Base-by-base conservation (phyloP, 75 land plant genomes). In the Sequoia sempervirens region DNA sequence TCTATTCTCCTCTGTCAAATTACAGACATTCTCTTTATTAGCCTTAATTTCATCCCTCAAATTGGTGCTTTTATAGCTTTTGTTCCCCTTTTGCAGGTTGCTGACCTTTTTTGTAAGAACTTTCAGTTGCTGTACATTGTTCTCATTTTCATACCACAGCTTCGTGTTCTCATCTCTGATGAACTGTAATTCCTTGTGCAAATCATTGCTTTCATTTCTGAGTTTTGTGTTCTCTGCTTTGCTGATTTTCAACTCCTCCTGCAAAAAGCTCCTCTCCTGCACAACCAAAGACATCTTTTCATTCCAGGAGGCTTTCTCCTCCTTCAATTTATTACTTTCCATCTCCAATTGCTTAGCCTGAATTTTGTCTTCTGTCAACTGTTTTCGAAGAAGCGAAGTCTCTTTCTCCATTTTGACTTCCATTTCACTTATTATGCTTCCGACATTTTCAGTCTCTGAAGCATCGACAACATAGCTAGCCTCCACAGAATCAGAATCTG, bases 241-340 rank as follows among this genome's bases (percentile, higher is more conserved):
- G 34, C 47, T 28, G 15, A 28, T 80, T 5, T 80, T 5, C 14
- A 46, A 12, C 26, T 80, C 81, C 30, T 45, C 47, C n/a, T 80
- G 14, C 54, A 80, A 14, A 23, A 28, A 11, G 4, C 8, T 45
- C 32, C 15, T 80, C 5, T 47, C 36, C 30, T 43, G 54, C 30
- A 13, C 54, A 28, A 28, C 36, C n/a, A 50, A 80, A 50, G 46
- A 45, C 32, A 26, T 17, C 41, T 79, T 53, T n/a, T 79, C 81
- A 7, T 46, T 80, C 34, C 26, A 80, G 32, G 11, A 47, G 30
- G n/a, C 43, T 28, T 80, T 80, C 85, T 91, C 91, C 82, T 85
- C 82, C 81, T 81, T 75, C 17, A 92, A 86, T 66, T 43, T 83
- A 40, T 84, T 82, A 0, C 87, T 26, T 75, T 90, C 92, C 70